phyloP scores from a whole-genome alignment of 2,329 filamentous ascomycete genomes.

The Dactylellina sp. region DNA sequence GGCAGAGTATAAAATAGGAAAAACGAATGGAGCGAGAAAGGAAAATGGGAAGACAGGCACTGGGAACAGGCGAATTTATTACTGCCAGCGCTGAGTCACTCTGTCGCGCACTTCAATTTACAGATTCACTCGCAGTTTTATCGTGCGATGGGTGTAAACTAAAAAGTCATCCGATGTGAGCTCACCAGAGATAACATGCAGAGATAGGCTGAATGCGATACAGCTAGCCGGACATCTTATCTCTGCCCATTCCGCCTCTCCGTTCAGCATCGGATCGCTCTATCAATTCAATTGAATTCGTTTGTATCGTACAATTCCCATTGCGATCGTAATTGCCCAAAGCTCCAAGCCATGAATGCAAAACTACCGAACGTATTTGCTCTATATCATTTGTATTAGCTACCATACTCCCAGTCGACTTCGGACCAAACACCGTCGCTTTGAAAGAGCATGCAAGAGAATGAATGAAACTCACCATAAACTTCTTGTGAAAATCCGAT shows the following conservation, averaged over 20 bases:
- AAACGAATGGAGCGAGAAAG: neutral
- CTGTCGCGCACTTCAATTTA: neutral
- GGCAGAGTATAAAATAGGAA: no score
- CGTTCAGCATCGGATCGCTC: constrained; percentile 6
- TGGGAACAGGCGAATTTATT: constrained; percentile 12
- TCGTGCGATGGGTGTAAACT: neutral
- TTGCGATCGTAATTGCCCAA: neutral
- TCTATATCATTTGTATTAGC: constrained; percentile 61
- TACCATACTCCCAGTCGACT: neutral
- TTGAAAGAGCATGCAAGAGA: no score
- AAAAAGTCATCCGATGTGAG: no score
- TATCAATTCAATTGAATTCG: neutral
- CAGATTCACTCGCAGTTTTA: neutral
- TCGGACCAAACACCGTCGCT: no score
- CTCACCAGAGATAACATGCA: neutral
- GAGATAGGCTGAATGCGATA: constrained; percentile 27
- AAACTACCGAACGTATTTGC: constrained; percentile 67
- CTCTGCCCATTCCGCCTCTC: constrained; percentile 2
- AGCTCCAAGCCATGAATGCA: neutral
- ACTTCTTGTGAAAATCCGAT: constrained; percentile 97
- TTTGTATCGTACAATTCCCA: constrained; percentile 3
- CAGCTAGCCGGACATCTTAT: constrained; percentile 8
- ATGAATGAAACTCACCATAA: constrained; percentile 74
- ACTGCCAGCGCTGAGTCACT: constrained; percentile 11
- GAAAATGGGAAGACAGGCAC: neutral